phyloP scores from a whole-genome alignment of 352 stramenopile genomes.

The Phytophthora foliorum region DNA sequence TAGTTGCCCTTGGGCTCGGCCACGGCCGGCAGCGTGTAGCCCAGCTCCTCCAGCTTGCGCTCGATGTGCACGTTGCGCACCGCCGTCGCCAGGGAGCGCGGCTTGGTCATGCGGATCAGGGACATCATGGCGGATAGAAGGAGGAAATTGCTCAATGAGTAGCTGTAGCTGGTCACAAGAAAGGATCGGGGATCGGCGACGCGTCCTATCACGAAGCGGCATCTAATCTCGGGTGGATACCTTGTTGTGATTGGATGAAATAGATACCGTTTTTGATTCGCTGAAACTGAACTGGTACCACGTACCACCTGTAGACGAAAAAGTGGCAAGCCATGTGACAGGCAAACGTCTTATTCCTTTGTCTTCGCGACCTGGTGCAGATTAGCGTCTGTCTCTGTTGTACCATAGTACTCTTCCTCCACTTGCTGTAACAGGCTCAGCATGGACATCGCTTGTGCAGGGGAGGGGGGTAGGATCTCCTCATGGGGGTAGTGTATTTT shows the following conservation, averaged over 20 bases:
- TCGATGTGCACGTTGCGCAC: slow-evolving; percentile 85
- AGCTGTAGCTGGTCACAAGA: slow-evolving; percentile 17
- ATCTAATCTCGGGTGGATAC: slow-evolving; percentile 12
- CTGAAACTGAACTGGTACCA: not conserved
- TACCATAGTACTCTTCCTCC: not conserved
- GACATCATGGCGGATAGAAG: slow-evolving; percentile 32
- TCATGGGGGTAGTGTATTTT: slow-evolving; percentile 15
- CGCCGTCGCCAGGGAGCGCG: slow-evolving; percentile 32
- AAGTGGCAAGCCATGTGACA: slow-evolving; percentile 22
- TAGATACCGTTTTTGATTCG: slow-evolving; percentile 12
- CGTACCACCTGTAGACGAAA: slow-evolving; percentile 8
- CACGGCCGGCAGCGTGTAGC: slow-evolving; percentile 84
- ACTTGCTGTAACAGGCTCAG: not conserved
- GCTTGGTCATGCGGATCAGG: slow-evolving; percentile 40
- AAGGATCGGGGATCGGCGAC: slow-evolving; percentile 20
- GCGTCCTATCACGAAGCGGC: slow-evolving; percentile 29
- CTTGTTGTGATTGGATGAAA: not conserved
- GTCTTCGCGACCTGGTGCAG: slow-evolving; percentile 14
- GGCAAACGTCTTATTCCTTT: slow-evolving; percentile 3
- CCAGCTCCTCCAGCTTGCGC: slow-evolving; percentile 85
- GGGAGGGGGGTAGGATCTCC: slow-evolving; percentile 23
- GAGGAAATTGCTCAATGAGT: slow-evolving; percentile 24
- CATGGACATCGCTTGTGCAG: slow-evolving; percentile 14
- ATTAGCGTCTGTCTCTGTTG: not conserved
- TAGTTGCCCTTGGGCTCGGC: slow-evolving; percentile 93